These are phyloP conservation scores for Plectosphaerella sp. DNA, from an alignment of 2,329 filamentous ascomycete species.

Conservation along the genomic window DNA sequence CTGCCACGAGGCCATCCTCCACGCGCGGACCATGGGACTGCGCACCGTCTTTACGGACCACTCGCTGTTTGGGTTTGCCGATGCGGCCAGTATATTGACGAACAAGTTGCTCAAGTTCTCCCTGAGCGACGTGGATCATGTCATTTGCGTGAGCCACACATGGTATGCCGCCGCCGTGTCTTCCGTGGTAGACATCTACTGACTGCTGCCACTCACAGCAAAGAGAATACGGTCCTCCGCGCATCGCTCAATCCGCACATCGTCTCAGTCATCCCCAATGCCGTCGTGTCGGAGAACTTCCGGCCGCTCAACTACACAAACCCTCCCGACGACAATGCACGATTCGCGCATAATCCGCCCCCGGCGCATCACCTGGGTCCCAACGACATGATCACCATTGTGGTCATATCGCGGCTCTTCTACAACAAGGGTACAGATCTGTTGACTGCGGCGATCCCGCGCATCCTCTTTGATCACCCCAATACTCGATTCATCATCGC, in stretches of 20 bases:
- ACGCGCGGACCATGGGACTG: slow-evolving; percentile 93
- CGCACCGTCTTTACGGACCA: slow-evolving; percentile 97
- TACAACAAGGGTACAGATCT: slow-evolving; percentile 99
- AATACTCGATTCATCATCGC: slow-evolving; percentile 97
- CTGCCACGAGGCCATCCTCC: slow-evolving; percentile 90
- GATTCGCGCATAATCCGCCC: slow-evolving; percentile 39
- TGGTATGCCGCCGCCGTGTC: slow-evolving; percentile 54
- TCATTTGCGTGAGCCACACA: slow-evolving; percentile 97
- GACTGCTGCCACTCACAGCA: slow-evolving; percentile 48
- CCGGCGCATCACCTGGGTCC: slow-evolving; percentile 69
- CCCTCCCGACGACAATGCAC: slow-evolving; percentile 19
- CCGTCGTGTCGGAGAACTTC: slow-evolving; percentile 95
- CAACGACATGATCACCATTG: slow-evolving; percentile 86
- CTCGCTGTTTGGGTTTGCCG: slow-evolving; percentile 94
- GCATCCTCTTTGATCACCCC: slow-evolving; percentile 82
- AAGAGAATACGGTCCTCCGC: slow-evolving; percentile 94
- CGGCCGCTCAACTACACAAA: slow-evolving; percentile 53
- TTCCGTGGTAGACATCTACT: slow-evolving; percentile 14
- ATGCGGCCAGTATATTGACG: slow-evolving; percentile 90
- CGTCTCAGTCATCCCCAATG: slow-evolving; percentile 97
- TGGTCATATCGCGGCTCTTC: slow-evolving; percentile 94
- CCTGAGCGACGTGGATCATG: slow-evolving; percentile 94
- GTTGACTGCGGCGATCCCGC: slow-evolving; percentile 90
- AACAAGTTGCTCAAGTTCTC: slow-evolving; percentile 98
- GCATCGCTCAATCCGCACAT: slow-evolving; percentile 93